Evolutionary conservation across 345 rosid genomes (phyloP).

Genomic region (Lumnitzera littorea): DNA sequence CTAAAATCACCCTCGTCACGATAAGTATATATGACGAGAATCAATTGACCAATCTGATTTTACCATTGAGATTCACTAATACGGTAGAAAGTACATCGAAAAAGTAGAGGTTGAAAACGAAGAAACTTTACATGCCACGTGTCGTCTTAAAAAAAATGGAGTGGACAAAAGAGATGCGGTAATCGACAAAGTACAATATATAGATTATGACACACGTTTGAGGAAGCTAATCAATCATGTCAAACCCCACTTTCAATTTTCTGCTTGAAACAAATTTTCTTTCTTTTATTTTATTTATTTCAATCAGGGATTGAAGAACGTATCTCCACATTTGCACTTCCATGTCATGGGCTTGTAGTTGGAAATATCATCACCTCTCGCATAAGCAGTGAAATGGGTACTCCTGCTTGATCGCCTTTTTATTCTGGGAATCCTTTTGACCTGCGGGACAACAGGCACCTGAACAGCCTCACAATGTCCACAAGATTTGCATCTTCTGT

Average conservation of each 20-base stretch:
- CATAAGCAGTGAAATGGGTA: constrained; percentile 16
- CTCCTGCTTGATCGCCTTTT: background rate
- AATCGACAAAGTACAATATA: background rate
- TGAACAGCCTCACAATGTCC: constrained; percentile 55
- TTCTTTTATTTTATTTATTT: background rate
- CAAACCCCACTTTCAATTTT: background rate
- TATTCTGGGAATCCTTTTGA: constrained; percentile 2
- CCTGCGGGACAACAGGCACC: constrained; percentile 38
- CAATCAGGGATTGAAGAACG: constrained; percentile 41
- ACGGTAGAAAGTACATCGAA: no score
- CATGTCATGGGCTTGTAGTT: constrained; percentile 74
- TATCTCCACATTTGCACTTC: constrained; percentile 73
- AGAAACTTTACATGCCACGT: constrained; percentile 1
- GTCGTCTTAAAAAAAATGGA: background rate
- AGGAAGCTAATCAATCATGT: background rate
- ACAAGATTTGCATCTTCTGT: constrained; percentile 42
- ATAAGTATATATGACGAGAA: no score
- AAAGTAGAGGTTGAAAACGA: no score
- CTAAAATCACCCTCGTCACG: no score
- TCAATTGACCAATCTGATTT: no score
- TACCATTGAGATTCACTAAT: no score
- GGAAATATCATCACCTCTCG: constrained; percentile 47
- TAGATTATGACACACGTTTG: background rate
- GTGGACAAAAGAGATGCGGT: constrained; percentile 1
- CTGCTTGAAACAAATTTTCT: no score